A percentile compares a stretch with the other conserved stretches of the same genome.
Evolutionary conservation across 2,329 filamentous ascomycete genomes (phyloP).

Genomic region (Colletotrichum eleusines): DNA sequence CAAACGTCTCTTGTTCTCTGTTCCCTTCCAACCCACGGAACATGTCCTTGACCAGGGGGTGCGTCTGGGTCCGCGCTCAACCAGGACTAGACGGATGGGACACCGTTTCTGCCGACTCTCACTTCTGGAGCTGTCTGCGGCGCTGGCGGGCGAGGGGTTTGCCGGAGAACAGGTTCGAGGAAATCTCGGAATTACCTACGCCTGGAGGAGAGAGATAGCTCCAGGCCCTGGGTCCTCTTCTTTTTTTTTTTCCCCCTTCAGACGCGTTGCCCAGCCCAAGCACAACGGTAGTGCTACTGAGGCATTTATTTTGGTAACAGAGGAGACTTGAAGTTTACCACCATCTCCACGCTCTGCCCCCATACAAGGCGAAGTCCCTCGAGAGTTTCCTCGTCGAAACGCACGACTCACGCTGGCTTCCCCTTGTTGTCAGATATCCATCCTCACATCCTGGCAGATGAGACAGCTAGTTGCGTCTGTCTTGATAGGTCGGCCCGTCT

Average conservation of each 20-base stretch:
- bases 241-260: neutral
- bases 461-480: slow-evolving; percentile 41
- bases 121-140: slow-evolving; percentile 16
- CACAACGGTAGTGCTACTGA: slow-evolving; percentile 36
- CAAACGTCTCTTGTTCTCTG: slow-evolving; percentile 39
- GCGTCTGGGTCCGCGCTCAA: slow-evolving; percentile 38
- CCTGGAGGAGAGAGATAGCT: slow-evolving; percentile 14
- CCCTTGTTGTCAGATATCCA: slow-evolving; percentile 40
- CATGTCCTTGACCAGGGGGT: slow-evolving; percentile 39
- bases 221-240: slow-evolving; percentile 13
- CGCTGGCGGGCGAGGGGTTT: slow-evolving; percentile 33
- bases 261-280: neutral
- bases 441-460: slow-evolving; percentile 41
- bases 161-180: slow-evolving; percentile 36
- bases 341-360: slow-evolving; percentile 19
- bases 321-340: slow-evolving; percentile 32
- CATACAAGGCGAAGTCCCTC: slow-evolving; percentile 37
- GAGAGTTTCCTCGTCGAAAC: slow-evolving; percentile 40
- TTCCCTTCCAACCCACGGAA: slow-evolving; percentile 29
- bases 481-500: slow-evolving; percentile 42
- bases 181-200: slow-evolving; percentile 35
- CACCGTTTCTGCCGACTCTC: slow-evolving; percentile 18
- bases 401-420: slow-evolving; percentile 41
- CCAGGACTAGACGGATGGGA: slow-evolving; percentile 30
- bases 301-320: slow-evolving; percentile 36